Percentiles rank a stretch among this genome's conserved stretches.
These are phyloP conservation scores for Cordyceps cicadae DNA, from an alignment of 2,329 filamentous ascomycete genomes.

Conservation along the genomic window DNA sequence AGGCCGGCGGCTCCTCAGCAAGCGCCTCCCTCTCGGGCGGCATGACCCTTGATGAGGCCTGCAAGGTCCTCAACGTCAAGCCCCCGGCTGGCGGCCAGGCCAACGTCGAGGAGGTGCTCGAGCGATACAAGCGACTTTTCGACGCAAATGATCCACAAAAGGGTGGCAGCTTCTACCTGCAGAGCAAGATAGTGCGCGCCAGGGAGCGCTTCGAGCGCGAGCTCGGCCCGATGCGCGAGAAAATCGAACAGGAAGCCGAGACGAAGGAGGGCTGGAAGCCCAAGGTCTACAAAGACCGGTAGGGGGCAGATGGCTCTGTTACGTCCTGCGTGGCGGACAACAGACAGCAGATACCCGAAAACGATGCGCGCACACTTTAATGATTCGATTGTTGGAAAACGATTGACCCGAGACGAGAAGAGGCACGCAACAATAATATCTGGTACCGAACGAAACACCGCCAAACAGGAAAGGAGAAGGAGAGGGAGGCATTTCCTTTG, in stretches of 20 bases:
- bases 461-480: constrained; percentile 10
- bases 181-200: constrained; percentile 91
- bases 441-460: not conserved
- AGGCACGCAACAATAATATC: not conserved
- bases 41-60: constrained; percentile 91
- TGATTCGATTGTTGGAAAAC: not conserved
- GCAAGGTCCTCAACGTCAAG: constrained; percentile 93
- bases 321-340: not conserved
- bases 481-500: constrained; percentile 18
- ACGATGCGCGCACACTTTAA: not conserved
- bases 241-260: constrained; percentile 67
- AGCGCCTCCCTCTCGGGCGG: constrained; percentile 54
- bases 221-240: constrained; percentile 62
- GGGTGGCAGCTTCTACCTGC: constrained; percentile 94
- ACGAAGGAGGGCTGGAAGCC: constrained; percentile 83
- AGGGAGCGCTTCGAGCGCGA: constrained; percentile 89
- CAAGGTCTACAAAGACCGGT: constrained; percentile 86
- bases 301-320: constrained; percentile 15
- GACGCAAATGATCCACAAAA: constrained; percentile 92
- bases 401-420: not conserved
- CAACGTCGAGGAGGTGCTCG: constrained; percentile 70
- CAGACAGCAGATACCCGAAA: not conserved
- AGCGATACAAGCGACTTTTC: constrained; percentile 89
- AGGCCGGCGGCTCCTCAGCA: constrained; percentile 45
- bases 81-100: constrained; percentile 66